Evolutionary conservation across 2,329 filamentous ascomycete species (phyloP).

Genomic region (Colletotrichum musicola): DNA sequence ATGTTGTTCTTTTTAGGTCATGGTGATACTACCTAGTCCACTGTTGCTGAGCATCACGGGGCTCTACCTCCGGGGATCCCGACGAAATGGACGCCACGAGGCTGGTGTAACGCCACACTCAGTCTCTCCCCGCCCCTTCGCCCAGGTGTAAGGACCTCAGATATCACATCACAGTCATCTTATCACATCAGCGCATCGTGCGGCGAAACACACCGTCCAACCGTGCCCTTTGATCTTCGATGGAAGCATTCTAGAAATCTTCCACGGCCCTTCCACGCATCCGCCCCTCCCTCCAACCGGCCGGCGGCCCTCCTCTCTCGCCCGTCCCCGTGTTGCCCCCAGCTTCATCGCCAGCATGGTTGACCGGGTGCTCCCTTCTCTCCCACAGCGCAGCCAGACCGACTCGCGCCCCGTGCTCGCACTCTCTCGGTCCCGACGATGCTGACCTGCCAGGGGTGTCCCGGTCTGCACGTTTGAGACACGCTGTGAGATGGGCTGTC

Average conservation of each 20-base stretch:
- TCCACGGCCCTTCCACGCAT: conserved; percentile 27
- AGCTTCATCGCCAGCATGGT: conserved; percentile 25
- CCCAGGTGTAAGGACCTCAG: not conserved
- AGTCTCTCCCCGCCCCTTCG: too few relatives aligned
- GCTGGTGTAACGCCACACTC: too few relatives aligned
- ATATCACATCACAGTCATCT: not conserved
- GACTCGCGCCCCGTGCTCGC: conserved; percentile 22
- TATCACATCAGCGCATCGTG: not conserved
- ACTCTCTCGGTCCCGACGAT: conserved; percentile 9
- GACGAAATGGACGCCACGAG: too few relatives aligned
- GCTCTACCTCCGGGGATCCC: too few relatives aligned
- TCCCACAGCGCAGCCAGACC: conserved; percentile 17
- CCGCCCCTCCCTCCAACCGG: conserved; percentile 7
- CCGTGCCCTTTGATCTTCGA: not conserved
- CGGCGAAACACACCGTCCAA: not conserved
- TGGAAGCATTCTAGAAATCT: conserved; percentile 30
- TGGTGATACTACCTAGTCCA: too few relatives aligned
- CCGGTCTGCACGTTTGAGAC: conserved; percentile 31
- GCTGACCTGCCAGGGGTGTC: conserved; percentile 18
- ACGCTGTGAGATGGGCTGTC: conserved; percentile 29
- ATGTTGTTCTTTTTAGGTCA: too few relatives aligned
- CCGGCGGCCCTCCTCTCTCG: not conserved
- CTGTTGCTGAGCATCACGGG: too few relatives aligned
- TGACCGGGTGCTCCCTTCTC: conserved; percentile 31
- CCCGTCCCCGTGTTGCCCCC: conserved; percentile 16